These are phyloP conservation scores for Glycine soja DNA, from an alignment of 306 rosid genomes.

Conservation along the genomic window DNA sequence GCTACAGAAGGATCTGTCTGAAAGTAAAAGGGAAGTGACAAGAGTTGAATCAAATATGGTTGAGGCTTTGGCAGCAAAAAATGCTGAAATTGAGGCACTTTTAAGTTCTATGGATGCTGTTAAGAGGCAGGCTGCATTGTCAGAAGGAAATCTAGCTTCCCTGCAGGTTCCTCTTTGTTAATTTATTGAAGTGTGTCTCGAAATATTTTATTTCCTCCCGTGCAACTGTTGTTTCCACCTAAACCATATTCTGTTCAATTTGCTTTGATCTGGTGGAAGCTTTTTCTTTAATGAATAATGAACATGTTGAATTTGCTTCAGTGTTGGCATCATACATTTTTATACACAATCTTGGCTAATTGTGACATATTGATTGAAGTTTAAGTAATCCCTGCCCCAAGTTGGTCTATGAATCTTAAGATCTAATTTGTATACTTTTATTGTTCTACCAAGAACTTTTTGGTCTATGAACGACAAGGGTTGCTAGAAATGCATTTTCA, in stretches of 20 bases:
- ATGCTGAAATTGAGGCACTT: slow-evolving; percentile 92
- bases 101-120: slow-evolving; percentile 77
- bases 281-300: slow-evolving; percentile 35
- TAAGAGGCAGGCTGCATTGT: slow-evolving; percentile 86
- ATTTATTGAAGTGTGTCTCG: slow-evolving; percentile 31
- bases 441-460: slow-evolving; percentile 20
- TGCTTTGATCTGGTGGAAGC: slow-evolving; percentile 16
- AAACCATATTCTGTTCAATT: slow-evolving; percentile 22
- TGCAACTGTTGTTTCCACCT: too few species aligned
- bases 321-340: slow-evolving; percentile 28
- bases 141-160: slow-evolving; percentile 94
- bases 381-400: slow-evolving; percentile 6
- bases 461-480: slow-evolving; percentile 24
- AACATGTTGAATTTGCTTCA: slow-evolving; percentile 26
- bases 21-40: slow-evolving; percentile 78
- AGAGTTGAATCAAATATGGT: slow-evolving; percentile 87
- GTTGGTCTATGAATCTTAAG: not conserved
- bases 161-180: slow-evolving; percentile 70
- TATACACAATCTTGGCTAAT: slow-evolving; percentile 1
- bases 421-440: slow-evolving; percentile 18
- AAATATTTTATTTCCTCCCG: too few species aligned
- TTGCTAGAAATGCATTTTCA: slow-evolving; percentile 30
- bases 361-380: slow-evolving; percentile 33
- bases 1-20: slow-evolving; percentile 75
- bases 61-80: slow-evolving; percentile 94